Base-by-base conservation (phyloP, 495 filamentous ascomycete species). In the Xylaria curta region DNA sequence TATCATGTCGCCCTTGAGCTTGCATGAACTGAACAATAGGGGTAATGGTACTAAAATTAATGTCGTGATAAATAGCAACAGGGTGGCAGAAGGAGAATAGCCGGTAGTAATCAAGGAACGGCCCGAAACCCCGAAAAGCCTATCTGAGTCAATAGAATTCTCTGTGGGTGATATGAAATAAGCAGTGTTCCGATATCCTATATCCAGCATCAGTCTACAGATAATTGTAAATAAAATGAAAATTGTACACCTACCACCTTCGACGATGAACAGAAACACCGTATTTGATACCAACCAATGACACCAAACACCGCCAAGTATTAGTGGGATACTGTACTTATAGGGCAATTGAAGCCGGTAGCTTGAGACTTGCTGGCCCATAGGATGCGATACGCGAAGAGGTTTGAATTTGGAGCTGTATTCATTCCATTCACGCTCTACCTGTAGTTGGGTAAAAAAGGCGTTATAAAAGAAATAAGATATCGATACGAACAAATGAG, bases 261-360 rank as follows among this genome's bases (percentile, higher is more conserved):
- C 38, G 40, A 24, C 49, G 9, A 62, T n/a, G 13, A 38, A 62
- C 1, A 75, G 40, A 47, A 69, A 75, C 4, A 72, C 26, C 0
- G 68, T n/a, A 72, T 65, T 76, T 3, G 75, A 73, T 12, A 60
- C 42, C 19, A 77, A 28, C 74, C 72, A 78, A 40, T 78, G 81
- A 8, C 15, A n/a, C 15, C 17, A 19, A 19, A 47, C 6, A n/a
- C 46, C 19, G 0, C 3, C 19, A 47, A 47, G 65, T 19, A 79
- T 73, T 5, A 80, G 66, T 38, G 72, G 76, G 19, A 74, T n/a
- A 60, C 74, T 65, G 24, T 70, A 65, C 6, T 3, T 40, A 19
- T 72, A 73, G 1, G 73, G 73, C 5, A 78, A 36, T 10, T 72
- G 64, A 13, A 74, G 44, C 24, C 66, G 49, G 44, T 76, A 77